Percentiles rank a stretch among this genome's conserved stretches.
Evolutionary conservation across 169 alveolate species (phyloP).

Genomic region (Babesia bigemina): DNA sequence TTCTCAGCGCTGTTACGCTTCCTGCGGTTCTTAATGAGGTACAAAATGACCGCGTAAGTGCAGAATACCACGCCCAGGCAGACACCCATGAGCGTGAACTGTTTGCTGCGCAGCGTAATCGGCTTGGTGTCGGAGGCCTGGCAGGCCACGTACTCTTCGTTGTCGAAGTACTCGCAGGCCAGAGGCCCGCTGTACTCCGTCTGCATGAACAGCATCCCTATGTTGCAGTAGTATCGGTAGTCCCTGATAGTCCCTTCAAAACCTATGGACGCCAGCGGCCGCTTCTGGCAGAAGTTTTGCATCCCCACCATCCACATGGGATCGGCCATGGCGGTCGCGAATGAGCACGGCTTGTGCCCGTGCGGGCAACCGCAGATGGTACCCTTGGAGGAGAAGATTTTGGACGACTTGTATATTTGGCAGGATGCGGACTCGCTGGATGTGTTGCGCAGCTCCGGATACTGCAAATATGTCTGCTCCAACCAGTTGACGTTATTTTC

Average conservation of each 20-base stretch:
- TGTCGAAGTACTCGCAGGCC: constrained; percentile 54
- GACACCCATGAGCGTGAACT: constrained; percentile 36
- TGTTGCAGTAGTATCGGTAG: constrained; percentile 61
- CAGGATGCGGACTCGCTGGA: constrained; percentile 17
- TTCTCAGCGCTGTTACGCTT: background rate
- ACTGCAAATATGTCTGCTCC: constrained; percentile 24
- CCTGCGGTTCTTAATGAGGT: constrained; percentile 4
- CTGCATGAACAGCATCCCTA: constrained; percentile 47
- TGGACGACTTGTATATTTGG: constrained; percentile 29
- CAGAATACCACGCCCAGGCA: constrained; percentile 35
- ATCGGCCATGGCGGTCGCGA: constrained; percentile 33
- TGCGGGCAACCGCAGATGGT: constrained; percentile 60
- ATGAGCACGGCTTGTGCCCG: constrained; percentile 29
- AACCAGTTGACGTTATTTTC: constrained; percentile 16
- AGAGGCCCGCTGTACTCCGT: constrained; percentile 13
- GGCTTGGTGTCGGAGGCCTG: constrained; percentile 8
- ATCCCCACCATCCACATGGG: constrained; percentile 28
- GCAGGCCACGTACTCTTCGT: constrained; percentile 61
- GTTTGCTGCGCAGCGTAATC: constrained; percentile 26
- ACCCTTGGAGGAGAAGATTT: constrained; percentile 27
- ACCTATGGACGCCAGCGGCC: constrained; percentile 37
- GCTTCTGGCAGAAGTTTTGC: constrained; percentile 35
- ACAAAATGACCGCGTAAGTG: background rate
- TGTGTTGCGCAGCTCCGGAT: constrained; percentile 42
- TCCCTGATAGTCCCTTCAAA: constrained; percentile 42